These are phyloP conservation scores for Hansenula lynferdii DNA, from an alignment of 1,139 yeast genomes.

Conservation along the genomic window DNA sequence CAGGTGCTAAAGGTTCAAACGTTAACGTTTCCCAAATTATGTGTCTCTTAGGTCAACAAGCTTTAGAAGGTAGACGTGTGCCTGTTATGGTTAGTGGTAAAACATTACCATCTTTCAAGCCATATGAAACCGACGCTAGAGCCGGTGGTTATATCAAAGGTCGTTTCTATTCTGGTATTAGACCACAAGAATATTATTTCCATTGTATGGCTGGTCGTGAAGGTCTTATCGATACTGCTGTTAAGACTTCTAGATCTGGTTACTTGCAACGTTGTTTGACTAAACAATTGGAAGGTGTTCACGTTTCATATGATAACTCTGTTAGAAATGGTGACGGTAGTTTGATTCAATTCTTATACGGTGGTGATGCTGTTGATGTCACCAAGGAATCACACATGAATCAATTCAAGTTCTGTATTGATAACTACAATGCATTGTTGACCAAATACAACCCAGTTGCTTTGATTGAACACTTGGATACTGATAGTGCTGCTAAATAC, in stretches of 20 bases:
- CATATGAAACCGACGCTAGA: constrained; percentile 94
- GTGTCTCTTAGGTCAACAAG: constrained; percentile 99
- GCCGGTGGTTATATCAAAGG: constrained; percentile 99
- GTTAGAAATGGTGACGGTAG: constrained; percentile 97
- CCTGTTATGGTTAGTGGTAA: constrained; percentile 99
- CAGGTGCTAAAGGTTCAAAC: constrained; percentile 99
- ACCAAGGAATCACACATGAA: constrained; percentile 93
- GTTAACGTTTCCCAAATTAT: constrained; percentile 98
- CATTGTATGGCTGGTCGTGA: constrained; percentile 99
- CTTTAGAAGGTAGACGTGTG: constrained; percentile 98
- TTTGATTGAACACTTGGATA: constrained; percentile 68
- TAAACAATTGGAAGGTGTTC: constrained; percentile 97
- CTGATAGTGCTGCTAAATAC: constrained; percentile 75
- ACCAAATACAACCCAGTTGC: constrained; percentile 85
- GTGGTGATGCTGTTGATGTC: constrained; percentile 96
- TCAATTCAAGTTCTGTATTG: constrained; percentile 89
- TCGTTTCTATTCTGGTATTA: constrained; percentile 95
- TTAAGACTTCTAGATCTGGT: constrained; percentile 97
- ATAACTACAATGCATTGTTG: constrained; percentile 82
- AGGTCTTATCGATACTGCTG: constrained; percentile 99
- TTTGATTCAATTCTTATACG: constrained; percentile 90
- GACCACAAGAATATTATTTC: constrained; percentile 99
- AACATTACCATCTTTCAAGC: constrained; percentile 93
- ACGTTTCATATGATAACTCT: constrained; percentile 88
- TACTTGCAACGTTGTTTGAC: constrained; percentile 98